A percentile compares a stretch with the other conserved stretches of the same genome.
phyloP scores from a whole-genome alignment of 192 early-diverging fungal species.

The Funneliformis mosseae region DNA sequence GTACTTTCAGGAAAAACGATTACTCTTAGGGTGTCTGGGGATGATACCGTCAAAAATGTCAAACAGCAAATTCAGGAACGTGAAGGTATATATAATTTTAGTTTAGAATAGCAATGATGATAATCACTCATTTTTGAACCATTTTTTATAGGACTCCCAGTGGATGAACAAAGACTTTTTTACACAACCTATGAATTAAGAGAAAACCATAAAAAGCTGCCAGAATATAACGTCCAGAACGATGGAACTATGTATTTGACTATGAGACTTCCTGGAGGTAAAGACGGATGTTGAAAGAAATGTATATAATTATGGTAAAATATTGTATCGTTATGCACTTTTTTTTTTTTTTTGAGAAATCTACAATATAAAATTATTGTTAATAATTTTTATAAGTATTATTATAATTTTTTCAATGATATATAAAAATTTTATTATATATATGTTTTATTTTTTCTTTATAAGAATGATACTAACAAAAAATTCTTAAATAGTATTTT shows the following conservation, averaged over 20 bases:
- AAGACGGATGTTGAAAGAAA: no score
- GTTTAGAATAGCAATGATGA: background rate
- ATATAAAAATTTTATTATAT: no score
- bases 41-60: conserved; percentile 71
- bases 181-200: background rate
- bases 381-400: no score
- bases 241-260: background rate
- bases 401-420: no score
- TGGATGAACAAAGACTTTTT: background rate
- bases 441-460: no score
- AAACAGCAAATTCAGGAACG: conserved; percentile 69
- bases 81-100: conserved; percentile 9
- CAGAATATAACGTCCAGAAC: background rate
- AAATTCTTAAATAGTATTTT: no score
- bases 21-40: conserved; percentile 79
- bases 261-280: no score
- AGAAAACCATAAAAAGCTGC: background rate
- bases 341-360: no score
- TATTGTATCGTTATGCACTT: no score
- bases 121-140: background rate
- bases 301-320: no score
- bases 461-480: no score
- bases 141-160: background rate
- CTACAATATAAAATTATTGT: no score
- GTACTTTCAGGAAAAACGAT: conserved; percentile 92